phyloP scores from a whole-genome alignment of 2,329 filamentous ascomycete species.

The Coleophoma eucalyptorum region DNA sequence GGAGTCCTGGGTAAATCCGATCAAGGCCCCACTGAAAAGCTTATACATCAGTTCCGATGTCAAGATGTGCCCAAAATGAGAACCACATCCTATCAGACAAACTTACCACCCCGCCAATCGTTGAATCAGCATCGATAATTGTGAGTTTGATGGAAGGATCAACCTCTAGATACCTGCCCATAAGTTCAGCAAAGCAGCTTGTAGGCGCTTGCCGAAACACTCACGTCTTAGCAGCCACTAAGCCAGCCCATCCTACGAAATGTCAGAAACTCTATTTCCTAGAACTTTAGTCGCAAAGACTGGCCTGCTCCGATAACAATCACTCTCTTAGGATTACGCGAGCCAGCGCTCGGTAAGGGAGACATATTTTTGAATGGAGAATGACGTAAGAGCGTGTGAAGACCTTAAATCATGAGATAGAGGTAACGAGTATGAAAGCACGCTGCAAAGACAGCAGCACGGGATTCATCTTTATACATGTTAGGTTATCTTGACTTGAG shows the following conservation, averaged over 20 bases:
- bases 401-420: too few species aligned
- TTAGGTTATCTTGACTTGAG: too few species aligned
- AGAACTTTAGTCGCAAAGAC: not conserved
- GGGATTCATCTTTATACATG: too few species aligned
- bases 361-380: too few species aligned
- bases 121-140: constrained; percentile 8
- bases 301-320: not conserved
- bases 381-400: too few species aligned
- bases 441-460: too few species aligned
- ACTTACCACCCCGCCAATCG: constrained; percentile 8
- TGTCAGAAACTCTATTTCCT: not conserved
- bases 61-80: too few species aligned
- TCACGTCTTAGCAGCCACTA: constrained; percentile 9
- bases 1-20: constrained; percentile 4
- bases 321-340: not conserved
- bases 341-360: not conserved
- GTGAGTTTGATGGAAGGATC: constrained; percentile 8
- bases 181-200: too few species aligned
- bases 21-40: constrained; percentile 3
- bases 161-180: constrained; percentile 7
- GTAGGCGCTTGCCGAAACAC: not conserved
- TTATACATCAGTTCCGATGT: too few species aligned
- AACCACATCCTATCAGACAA: too few species aligned
- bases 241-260: constrained; percentile 8
- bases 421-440: too few species aligned